A percentile compares a stretch with the other conserved stretches of the same genome.
Evolutionary conservation across 768 basidiomycete species (phyloP).

Genomic region (Clathrus columnatus): DNA sequence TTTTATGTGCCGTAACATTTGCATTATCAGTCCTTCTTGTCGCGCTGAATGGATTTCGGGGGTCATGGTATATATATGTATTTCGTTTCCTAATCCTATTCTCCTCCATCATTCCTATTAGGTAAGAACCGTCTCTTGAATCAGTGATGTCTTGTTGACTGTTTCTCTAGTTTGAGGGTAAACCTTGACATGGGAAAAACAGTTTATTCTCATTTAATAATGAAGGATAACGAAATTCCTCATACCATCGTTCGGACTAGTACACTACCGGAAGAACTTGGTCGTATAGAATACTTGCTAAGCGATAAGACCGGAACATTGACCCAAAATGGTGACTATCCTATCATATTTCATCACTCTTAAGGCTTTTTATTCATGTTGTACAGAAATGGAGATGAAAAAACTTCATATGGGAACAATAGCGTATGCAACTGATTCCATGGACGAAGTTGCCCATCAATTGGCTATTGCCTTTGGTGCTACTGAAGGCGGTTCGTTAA

Average conservation of each 20-base stretch:
- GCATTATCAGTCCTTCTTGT: conserved; percentile 85
- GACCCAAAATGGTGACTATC: conserved; percentile 81
- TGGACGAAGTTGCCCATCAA: conserved; percentile 96
- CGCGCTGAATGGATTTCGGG: conserved; percentile 92
- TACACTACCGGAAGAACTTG: conserved; percentile 93
- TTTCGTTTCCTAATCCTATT: conserved; percentile 96
- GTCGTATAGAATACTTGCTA: conserved; percentile 88
- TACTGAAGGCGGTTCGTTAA: conserved; percentile 41
- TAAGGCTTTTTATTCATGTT: not conserved
- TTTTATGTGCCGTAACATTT: conserved; percentile 91
- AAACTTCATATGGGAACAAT: conserved; percentile 98
- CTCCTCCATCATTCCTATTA: conserved; percentile 98
- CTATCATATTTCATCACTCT: not conserved
- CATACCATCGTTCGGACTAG: conserved; percentile 95
- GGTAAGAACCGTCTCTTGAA: conserved; percentile 40
- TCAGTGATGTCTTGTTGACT: not conserved
- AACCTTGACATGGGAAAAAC: conserved; percentile 99
- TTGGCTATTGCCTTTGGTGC: conserved; percentile 76
- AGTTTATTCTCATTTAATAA: conserved; percentile 91
- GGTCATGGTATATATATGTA: conserved; percentile 92
- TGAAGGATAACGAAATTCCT: conserved; percentile 88
- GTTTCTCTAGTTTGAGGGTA: conserved; percentile 70
- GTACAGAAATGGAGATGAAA: conserved; percentile 96
- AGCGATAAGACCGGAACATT: conserved; percentile 98
- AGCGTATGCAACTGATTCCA: conserved; percentile 94